phyloP scores from a whole-genome alignment of 306 rosid genomes.

The Clitoria ternatea region DNA sequence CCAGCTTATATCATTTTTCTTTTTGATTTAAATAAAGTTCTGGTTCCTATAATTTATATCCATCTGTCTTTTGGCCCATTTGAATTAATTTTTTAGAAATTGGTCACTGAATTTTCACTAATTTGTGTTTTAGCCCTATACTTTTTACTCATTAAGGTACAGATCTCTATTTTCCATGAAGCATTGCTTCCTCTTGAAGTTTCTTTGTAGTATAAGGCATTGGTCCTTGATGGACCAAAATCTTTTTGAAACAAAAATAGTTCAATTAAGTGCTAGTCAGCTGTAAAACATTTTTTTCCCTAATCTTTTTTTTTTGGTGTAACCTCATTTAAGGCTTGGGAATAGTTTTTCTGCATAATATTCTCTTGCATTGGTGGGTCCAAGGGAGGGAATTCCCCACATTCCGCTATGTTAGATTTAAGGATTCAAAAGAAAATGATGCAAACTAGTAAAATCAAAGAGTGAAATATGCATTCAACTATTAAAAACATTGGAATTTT shows the following conservation, averaged over 20 bases:
- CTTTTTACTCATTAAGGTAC: not conserved
- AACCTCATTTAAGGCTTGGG: not conserved
- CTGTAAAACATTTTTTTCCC: not conserved
- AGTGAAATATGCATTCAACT: not conserved
- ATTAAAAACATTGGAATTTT: not conserved
- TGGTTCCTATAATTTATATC: not conserved
- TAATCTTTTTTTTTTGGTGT: not conserved
- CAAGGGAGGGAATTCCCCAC: not conserved
- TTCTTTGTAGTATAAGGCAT: not conserved
- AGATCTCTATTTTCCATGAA: not conserved
- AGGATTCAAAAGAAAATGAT: not conserved
- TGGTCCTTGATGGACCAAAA: not conserved
- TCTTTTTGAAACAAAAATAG: too few species aligned
- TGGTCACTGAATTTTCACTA: not conserved
- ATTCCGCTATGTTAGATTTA: not conserved
- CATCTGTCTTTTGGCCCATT: not conserved
- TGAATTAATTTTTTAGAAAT: too few species aligned
- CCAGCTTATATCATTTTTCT: not conserved
- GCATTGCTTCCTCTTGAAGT: not conserved
- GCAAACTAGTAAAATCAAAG: not conserved
- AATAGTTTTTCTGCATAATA: not conserved
- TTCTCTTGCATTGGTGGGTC: not conserved
- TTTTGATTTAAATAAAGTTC: not conserved
- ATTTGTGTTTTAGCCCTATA: not conserved
- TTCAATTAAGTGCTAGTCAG: not conserved